Evolutionary conservation across 2,329 filamentous ascomycete species (phyloP), one percentile per base, ranked within the genome.

Genomic region (Elsinoe ampelina): DNA sequence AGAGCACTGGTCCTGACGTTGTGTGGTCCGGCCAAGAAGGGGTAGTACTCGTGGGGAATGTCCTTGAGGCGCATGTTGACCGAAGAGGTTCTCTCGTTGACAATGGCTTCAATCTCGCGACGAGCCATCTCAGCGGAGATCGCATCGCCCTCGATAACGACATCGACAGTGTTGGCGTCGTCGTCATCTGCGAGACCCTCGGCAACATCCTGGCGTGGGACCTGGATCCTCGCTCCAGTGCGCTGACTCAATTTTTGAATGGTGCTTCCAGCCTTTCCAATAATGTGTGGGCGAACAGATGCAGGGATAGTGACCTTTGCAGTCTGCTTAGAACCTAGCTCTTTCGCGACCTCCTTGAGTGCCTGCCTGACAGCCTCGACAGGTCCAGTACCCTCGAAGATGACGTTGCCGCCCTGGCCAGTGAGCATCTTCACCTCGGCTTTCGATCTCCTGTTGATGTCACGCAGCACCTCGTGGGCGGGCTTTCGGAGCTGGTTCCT

Each of bases 31-130:
- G 89, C 86, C 70, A 98, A 85, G 76, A 98, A 98, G 54, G 92
- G 92, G 73, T 93, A 98, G 72, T 93, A 95, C 69, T 95, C 90
- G 22, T 89, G 82, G 6, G 93, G 91, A 59, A 98, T 86, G 50
- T 85, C 84, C 71, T 85, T 89, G 62, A 98, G 73, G 64, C 87
- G 89, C 58, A 89, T 80, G 73, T 82, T 93, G 67, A 91, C 81
- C 63, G 86, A 92, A 57, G 89, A 86, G 55, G 87, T 84, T 60
- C 89, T 85, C 72, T 96, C 90, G 64, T 86, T 86, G 57, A 89
- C 89, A 68, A 97, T 96, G 65, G 85, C 86, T 66, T 89, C 79
- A 65, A 98, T 93, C 64, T 89, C 86, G 58, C 87, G 83, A 60
- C 84, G 84, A 57, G 93, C 93, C 71, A 89, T 83, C 62, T 88